Evolutionary conservation across 208 protist genomes (phyloP).

Genomic region (Blastocrithidia nonstop): DNA sequence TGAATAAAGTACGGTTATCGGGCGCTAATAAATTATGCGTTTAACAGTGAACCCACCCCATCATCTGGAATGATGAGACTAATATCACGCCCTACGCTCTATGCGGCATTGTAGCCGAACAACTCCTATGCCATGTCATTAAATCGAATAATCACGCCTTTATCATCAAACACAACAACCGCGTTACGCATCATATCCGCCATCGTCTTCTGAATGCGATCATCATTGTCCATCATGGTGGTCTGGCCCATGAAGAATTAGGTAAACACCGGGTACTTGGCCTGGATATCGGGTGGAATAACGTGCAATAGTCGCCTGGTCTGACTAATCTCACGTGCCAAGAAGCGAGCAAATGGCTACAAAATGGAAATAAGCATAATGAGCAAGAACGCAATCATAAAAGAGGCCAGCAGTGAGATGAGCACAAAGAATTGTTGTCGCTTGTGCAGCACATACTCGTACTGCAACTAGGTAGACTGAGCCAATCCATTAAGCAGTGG

Average conservation of each 20-base stretch:
- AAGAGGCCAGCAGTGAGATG: neutral
- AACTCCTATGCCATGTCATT: slow-evolving; percentile 7
- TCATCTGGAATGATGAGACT: neutral
- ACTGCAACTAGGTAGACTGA: neutral
- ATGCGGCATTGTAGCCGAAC: neutral
- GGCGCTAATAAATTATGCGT: neutral
- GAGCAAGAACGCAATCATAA: neutral
- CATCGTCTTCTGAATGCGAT: slow-evolving; percentile 5
- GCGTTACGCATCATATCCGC: slow-evolving; percentile 3
- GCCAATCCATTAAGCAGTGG: neutral
- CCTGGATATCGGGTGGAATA: slow-evolving; percentile 5
- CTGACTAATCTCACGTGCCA: neutral
- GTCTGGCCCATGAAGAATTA: slow-evolving; percentile 5
- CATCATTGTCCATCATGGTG: neutral
- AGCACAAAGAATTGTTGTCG: slow-evolving; percentile 1
- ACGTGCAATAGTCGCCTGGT: neutral
- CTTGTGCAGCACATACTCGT: neutral
- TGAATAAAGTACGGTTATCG: neutral
- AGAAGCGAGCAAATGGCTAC: neutral
- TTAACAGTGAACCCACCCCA: neutral
- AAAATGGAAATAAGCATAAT: neutral
- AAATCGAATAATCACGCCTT: slow-evolving; percentile 8
- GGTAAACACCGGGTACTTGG: neutral
- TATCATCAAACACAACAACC: slow-evolving; percentile 4
- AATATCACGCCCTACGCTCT: neutral